Base-by-base conservation (phyloP, 2,329 filamentous ascomycete genomes). In the Neocatenulostroma microsporum region DNA sequence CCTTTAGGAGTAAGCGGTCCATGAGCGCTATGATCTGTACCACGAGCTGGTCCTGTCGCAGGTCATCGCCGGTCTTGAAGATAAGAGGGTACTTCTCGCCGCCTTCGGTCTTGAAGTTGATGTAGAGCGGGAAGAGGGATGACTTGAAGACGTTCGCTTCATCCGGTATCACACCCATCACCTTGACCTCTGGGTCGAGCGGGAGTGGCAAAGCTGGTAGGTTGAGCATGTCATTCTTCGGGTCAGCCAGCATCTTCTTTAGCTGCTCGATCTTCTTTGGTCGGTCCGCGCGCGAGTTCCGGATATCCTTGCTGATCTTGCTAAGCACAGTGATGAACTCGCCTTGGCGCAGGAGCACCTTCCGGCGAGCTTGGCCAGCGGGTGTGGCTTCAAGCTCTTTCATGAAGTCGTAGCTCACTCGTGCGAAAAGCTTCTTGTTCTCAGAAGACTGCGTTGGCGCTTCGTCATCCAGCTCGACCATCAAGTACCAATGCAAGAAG, bases 1-100 rank as follows among this genome's bases (percentile, higher is more conserved):
- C 91, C 56, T 96, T 95, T 41, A 85, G 84, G 4, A 98, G 73
- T 1, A 98, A 76, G 40, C 89, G 84, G 54, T 98, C 91, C 91
- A 98, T 98, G 12, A 98, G 73, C 0, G 86, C 94, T 58, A 98
- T 95, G 55, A 96, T 96, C 55, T 85, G 91, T 37, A 98, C 93
- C 23, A 98, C 89, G 2, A 98, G 76, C 57, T 98, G 91, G 56
- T 98, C 91, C 62, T 98, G 91, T 11, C 91, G 83, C 34, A 98
- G 70, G 57, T 98, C 53, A 17, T 53, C 53, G 23, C 91, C 91
- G 1, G 87, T 87, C 62, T 98, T 98, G 75, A 98, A 98, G 36
- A 96, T 82, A 46, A 98, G 83, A 8, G 89, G 82, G 56, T 96
- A 98, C 41, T 80, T 82, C 25, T 73, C 74, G 6, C 84, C 84